A percentile compares a stretch with the other conserved stretches of the same genome.
phyloP scores from a whole-genome alignment of 2,329 filamentous ascomycete genomes.

The Fusarium sp. region DNA sequence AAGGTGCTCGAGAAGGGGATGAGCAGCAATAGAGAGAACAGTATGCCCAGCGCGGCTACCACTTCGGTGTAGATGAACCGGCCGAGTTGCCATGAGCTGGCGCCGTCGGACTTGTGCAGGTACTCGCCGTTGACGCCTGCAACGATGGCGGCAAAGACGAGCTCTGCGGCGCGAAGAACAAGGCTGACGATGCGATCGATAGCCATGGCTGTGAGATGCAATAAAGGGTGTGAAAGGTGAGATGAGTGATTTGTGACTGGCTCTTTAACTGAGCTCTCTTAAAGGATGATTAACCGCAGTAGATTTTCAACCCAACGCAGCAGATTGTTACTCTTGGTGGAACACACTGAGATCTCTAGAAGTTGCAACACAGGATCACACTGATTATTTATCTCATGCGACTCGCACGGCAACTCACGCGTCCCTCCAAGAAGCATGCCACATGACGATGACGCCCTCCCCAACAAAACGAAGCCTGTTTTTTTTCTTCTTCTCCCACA shows the following conservation, averaged over 20 bases:
- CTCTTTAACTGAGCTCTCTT: not conserved
- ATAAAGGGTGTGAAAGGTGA: not conserved
- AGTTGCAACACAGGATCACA: conserved; percentile 10
- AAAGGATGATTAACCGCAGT: not conserved
- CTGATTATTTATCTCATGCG: conserved; percentile 37
- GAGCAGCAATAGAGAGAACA: conserved; percentile 78
- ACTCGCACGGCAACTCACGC: conserved; percentile 16
- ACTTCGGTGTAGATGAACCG: conserved; percentile 83
- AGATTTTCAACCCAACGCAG: not conserved
- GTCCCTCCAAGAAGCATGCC: conserved; percentile 13
- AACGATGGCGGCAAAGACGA: conserved; percentile 79
- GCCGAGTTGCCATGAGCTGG: conserved; percentile 64
- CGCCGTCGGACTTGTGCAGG: conserved; percentile 62
- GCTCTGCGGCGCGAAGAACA: conserved; percentile 59
- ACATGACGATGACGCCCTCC: conserved; percentile 40
- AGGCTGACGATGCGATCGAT: conserved; percentile 55
- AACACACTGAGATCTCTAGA: not conserved
- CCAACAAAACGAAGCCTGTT: conserved; percentile 39
- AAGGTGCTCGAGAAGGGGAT: conserved; percentile 77
- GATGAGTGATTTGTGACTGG: not conserved
- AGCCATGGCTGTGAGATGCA: conserved; percentile 46
- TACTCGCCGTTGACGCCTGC: conserved; percentile 77
- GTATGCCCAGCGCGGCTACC: conserved; percentile 74
- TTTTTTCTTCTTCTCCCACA: not conserved
- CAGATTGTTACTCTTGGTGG: not conserved